phyloP scores from a whole-genome alignment of 176 grass and related monocot genomes.

The Panicum miliaceum region DNA sequence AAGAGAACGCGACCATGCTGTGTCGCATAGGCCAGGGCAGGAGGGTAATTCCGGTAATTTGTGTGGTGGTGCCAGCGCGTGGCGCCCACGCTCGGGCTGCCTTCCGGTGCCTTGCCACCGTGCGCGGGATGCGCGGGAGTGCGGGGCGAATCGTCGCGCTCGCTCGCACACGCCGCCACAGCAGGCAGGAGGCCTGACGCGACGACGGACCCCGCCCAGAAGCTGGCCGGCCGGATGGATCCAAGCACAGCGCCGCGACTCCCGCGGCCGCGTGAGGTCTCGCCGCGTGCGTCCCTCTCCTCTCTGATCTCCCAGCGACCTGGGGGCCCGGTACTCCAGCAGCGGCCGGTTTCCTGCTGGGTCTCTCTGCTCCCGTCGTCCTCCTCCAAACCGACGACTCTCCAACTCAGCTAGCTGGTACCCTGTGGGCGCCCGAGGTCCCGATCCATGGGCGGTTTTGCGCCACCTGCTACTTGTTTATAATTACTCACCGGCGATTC shows the following conservation, averaged over 20 bases:
- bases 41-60: not conserved
- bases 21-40: not conserved
- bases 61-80: conserved; percentile 4
- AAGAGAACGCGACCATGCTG: not conserved
- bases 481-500: not conserved
- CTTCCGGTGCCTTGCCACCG: not conserved
- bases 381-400: not conserved
- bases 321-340: not conserved
- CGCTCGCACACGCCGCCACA: not conserved
- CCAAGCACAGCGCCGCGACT: not conserved
- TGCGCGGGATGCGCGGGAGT: not conserved
- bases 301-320: not conserved
- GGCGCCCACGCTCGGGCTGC: conserved; percentile 15
- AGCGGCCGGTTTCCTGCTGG: not conserved
- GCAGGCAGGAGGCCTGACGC: not conserved
- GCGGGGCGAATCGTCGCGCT: conserved; percentile 3
- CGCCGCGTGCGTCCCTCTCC: not conserved
- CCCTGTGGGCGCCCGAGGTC: conserved; percentile 39
- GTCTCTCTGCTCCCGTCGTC: not conserved
- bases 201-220: not conserved
- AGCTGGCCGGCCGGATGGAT: not conserved
- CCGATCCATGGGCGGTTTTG: conserved; percentile 40
- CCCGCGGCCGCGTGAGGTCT: not conserved
- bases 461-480: conserved; percentile 16
- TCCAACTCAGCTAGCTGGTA: not conserved